These are phyloP conservation scores for Chlorella sp. DNA, from an alignment of 139 green algal genomes.

Conservation along the genomic window DNA sequence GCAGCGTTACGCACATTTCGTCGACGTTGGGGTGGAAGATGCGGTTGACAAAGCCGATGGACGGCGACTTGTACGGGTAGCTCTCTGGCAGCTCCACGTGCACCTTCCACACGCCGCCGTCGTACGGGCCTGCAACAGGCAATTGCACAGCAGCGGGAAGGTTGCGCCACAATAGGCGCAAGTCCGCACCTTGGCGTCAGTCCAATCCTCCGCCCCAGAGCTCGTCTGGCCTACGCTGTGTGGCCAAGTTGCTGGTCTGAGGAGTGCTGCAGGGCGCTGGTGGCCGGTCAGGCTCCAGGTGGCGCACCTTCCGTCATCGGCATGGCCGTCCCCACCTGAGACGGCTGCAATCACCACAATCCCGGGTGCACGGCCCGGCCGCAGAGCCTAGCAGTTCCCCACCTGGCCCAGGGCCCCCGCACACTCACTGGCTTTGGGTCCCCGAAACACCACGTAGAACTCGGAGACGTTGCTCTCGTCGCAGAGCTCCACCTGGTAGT, in stretches of 20 bases:
- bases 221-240: no score
- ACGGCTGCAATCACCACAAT: no score
- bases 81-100: conserved; percentile 93
- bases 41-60: conserved; percentile 97
- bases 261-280: no score
- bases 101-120: conserved; percentile 91
- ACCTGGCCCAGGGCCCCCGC: no score
- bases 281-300: no score
- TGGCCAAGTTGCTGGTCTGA: background rate
- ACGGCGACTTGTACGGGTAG: conserved; percentile 72
- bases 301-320: no score
- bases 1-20: conserved; percentile 61
- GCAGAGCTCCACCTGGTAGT: conserved; percentile 95
- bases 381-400: no score
- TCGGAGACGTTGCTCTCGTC: conserved; percentile 90
- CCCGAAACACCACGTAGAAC: conserved; percentile 88
- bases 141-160: background rate
- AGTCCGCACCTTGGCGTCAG: background rate
- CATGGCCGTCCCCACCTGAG: no score
- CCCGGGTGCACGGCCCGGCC: no score
- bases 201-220: no score
- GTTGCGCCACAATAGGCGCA: background rate
- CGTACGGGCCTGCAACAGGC: conserved; percentile 72
- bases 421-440: conserved; percentile 67
- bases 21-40: conserved; percentile 98